Conservation (phyloP, 495 filamentous ascomycete species). For the Penicillium canariense region DNA sequence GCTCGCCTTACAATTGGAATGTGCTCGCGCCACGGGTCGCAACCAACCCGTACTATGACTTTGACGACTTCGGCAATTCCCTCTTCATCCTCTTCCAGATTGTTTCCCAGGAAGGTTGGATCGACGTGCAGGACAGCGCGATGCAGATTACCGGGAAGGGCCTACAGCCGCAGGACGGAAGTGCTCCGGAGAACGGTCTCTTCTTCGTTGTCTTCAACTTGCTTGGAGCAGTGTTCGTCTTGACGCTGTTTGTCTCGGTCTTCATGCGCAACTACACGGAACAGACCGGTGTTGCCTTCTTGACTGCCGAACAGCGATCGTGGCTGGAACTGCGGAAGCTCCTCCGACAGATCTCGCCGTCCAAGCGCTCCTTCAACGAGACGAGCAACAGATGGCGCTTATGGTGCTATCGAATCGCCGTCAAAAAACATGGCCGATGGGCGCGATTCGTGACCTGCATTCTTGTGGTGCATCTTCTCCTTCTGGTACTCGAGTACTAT, state of each 20-base stretch:
- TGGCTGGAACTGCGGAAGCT: conserved; percentile 96
- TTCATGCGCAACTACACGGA: conserved; percentile 99
- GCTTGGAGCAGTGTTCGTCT: conserved; percentile 92
- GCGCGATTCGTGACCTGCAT: conserved; percentile 74
- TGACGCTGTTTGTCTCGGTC: conserved; percentile 97
- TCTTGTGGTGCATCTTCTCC: conserved; percentile 76
- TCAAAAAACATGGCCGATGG: conserved; percentile 94
- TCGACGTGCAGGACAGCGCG: conserved; percentile 79
- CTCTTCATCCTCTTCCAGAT: conserved; percentile 98
- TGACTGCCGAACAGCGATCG: conserved; percentile 94
- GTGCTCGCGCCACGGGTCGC: conserved; percentile 78
- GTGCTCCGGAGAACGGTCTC: conserved; percentile 78
- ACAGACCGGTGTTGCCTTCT: conserved; percentile 93
- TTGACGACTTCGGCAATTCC: conserved; percentile 89
- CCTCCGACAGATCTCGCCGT: conserved; percentile 88
- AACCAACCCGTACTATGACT: conserved; percentile 81
- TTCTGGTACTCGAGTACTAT: conserved; percentile 85
- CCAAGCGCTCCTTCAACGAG: conserved; percentile 76
- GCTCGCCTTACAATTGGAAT: conserved; percentile 75
- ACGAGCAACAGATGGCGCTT: conserved; percentile 73
- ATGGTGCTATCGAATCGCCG: conserved; percentile 92
- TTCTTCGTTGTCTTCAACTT: conserved; percentile 98
- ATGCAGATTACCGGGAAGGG: conserved; percentile 78
- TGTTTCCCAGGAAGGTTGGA: conserved; percentile 98
- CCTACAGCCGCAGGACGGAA: conserved; percentile 63